Evolutionary conservation across 768 basidiomycete genomes (phyloP).

Genomic region (Termitomyces sp.): DNA sequence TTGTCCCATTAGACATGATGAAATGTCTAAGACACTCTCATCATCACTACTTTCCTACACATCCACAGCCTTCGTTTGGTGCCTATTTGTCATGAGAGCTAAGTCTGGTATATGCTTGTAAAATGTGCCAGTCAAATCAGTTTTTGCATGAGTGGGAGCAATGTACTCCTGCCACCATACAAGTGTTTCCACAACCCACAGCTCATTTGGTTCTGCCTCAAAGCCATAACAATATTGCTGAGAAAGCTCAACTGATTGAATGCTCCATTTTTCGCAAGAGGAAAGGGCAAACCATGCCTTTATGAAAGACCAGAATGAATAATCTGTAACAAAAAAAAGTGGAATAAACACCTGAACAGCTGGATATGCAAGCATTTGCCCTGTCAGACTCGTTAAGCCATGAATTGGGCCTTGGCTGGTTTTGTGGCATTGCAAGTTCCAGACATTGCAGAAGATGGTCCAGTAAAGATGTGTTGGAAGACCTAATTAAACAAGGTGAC

Average conservation of each 20-base stretch:
- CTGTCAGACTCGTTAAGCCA: neutral
- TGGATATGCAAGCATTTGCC: neutral
- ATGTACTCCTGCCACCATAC: neutral
- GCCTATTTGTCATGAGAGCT: neutral
- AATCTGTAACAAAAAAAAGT: neutral
- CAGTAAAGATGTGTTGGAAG: neutral
- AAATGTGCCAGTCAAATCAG: neutral
- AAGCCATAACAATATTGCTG: neutral
- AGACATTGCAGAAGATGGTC: neutral
- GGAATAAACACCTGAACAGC: neutral
- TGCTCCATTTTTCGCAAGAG: neutral
- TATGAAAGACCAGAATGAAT: neutral
- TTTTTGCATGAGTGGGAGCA: neutral
- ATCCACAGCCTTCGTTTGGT: neutral
- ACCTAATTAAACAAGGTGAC: neutral
- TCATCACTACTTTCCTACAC: neutral
- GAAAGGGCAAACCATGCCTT: neutral
- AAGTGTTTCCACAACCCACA: neutral
- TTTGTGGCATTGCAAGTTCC: neutral
- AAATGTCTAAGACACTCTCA: neutral
- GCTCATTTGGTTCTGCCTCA: neutral
- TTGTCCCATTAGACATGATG: neutral
- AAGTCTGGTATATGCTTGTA: neutral
- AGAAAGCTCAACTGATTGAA: neutral
- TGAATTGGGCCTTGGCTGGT: no score